Evolutionary conservation across 2,329 filamentous ascomycete genomes (phyloP).

Genomic region (Ophiocordyceps camponoti-saundersi): DNA sequence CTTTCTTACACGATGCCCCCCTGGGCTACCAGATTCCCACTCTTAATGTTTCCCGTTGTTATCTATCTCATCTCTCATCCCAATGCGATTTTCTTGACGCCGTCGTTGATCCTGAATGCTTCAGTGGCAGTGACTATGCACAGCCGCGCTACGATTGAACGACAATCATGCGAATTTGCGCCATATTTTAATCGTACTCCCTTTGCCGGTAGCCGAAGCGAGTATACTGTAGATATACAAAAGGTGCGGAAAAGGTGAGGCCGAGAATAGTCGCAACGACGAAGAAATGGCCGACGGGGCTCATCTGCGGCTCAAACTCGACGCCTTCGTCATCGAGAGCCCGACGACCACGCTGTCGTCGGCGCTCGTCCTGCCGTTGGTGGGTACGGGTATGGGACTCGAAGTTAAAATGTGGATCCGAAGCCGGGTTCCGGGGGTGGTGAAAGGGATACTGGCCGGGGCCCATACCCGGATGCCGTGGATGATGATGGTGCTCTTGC

Average conservation of each 20-base stretch:
- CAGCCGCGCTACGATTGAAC: too few relatives aligned
- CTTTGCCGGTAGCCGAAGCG: slow-evolving; percentile 14
- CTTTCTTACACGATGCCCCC: not conserved
- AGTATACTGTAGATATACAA: slow-evolving; percentile 20
- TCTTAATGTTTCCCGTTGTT: not conserved
- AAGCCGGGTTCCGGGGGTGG: slow-evolving; percentile 19
- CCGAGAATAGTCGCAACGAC: slow-evolving; percentile 29
- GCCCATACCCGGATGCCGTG: slow-evolving; percentile 33
- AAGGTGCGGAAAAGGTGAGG: slow-evolving; percentile 27
- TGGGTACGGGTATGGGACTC: slow-evolving; percentile 60
- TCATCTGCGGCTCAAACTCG: slow-evolving; percentile 23
- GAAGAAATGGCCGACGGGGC: slow-evolving; percentile 28
- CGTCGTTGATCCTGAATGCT: not conserved
- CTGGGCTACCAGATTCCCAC: not conserved
- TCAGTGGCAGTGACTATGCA: too few relatives aligned
- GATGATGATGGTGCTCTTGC: not conserved
- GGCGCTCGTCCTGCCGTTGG: slow-evolving; percentile 36
- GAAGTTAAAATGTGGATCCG: slow-evolving; percentile 61
- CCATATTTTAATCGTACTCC: slow-evolving; percentile 3
- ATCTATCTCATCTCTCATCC: not conserved
- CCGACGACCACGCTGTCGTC: slow-evolving; percentile 15
- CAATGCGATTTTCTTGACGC: not conserved
- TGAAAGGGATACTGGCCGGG: slow-evolving; percentile 34
- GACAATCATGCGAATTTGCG: not conserved
- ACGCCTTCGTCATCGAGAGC: slow-evolving; percentile 21